Base-by-base conservation (phyloP, 306 rosid genomes). In the Citrullus colocynthis region DNA sequence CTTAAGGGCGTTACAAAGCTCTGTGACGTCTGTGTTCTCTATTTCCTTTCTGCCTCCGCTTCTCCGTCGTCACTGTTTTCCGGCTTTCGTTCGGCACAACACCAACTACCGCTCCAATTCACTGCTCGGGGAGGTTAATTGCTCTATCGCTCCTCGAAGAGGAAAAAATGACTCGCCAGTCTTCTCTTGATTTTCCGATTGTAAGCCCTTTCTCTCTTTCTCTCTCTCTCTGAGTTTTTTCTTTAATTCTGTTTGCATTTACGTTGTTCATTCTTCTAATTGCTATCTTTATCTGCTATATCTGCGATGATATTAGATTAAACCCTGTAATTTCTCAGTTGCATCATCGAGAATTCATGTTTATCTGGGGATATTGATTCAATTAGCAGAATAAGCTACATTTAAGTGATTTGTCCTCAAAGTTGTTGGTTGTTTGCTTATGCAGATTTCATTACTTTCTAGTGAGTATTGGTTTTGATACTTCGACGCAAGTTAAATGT, bases 141-240 rank as follows among this genome's bases (percentile, higher is more conserved):
- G 89, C 85, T 81, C 89, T 24, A 88, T 92, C 92, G 96, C 96
- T 84, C 97, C 90, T 52, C 5, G 91, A 87, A 0, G 97, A 88
- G 79, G 89, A 88, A 63, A 88, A 82, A 81, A 79, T 87, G 85
- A 88, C 90, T 65, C 97, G 96, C 39, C 96, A 91, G 36, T 87
- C 89, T 34, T 91, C 93, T 77, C 89, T 92, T 59, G 91, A 92
- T 63, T 89, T 90, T 85, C 92, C 93, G 1, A 73, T 88, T 59
- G 93, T 90, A 86, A 66, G 88, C 18, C 28, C 36, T 58, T 52
- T 24, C 32, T 11, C 60, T 54, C 49, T 42, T 9, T 42, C 10
- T 8, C 45, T 44, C 49, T 44, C 0, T 44, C 0, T 60, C 44
- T 36, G 0, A 37, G 11, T 56, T n/a, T 15, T 42, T 59, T 13